A percentile compares a stretch with the other conserved stretches of the same genome.
Evolutionary conservation across 1,284 basidiomycete species (phyloP).

Genomic region (Puccinia horiana): DNA sequence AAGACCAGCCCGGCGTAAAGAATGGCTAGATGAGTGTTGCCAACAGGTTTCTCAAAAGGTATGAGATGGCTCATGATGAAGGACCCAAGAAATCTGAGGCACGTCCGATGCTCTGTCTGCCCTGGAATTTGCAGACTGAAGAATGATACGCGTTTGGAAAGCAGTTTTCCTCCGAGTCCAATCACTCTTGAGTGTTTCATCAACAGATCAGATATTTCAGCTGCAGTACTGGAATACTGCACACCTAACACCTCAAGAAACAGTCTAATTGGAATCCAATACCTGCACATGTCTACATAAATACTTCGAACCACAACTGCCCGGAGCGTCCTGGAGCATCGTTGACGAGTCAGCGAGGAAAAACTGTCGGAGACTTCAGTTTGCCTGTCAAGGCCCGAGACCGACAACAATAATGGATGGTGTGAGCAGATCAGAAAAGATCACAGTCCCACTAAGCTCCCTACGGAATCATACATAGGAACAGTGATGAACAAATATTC

Average conservation of each 20-base stretch:
- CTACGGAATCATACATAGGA: too few relatives aligned
- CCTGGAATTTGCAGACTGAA: not conserved
- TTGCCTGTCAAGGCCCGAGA: too few relatives aligned
- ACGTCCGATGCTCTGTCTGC: not conserved
- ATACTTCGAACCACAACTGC: too few relatives aligned
- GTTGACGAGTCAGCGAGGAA: too few relatives aligned
- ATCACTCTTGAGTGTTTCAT: not conserved
- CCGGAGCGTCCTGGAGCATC: too few relatives aligned
- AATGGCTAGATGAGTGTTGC: not conserved
- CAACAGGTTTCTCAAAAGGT: not conserved
- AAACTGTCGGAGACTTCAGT: too few relatives aligned
- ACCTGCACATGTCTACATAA: too few relatives aligned
- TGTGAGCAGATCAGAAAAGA: too few relatives aligned
- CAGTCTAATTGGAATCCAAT: not conserved
- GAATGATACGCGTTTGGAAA: slow-evolving; percentile 20
- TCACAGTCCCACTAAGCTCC: too few relatives aligned
- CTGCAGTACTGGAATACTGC: not conserved
- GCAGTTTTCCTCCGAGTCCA: not conserved
- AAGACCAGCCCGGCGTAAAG: not conserved
- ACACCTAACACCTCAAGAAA: not conserved
- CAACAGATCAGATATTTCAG: not conserved
- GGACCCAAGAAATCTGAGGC: not conserved
- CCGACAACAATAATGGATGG: too few relatives aligned
- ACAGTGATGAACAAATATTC: too few relatives aligned
- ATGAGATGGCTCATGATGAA: not conserved